Evolutionary conservation across 2,329 filamentous ascomycete genomes (phyloP), one percentile per base, ranked within the genome.

Genomic region (Fonsecaea monophora): DNA sequence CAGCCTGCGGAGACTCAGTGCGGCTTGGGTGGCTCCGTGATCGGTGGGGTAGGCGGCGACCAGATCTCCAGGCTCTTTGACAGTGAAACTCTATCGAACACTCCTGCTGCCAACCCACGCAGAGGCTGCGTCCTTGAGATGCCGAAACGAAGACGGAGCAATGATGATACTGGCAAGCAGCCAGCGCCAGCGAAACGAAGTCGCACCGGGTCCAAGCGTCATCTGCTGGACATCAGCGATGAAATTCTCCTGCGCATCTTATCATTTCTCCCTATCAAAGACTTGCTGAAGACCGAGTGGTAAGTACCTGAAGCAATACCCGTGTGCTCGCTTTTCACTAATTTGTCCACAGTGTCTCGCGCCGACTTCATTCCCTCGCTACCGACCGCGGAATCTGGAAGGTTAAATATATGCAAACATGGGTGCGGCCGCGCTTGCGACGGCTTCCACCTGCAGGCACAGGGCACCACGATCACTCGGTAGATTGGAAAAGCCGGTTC

Each of bases 311-410:
- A 25, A 25, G 21, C n/a, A 30, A 21, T 21, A 48, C 18, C 10
- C 35, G 58, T 42, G 40, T 7, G 37, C 13, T 25, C 18, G 42
- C 42, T 9, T 35, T 61, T 56, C 9, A 12, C 45, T 60, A 25
- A 67, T 50, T 25, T 66, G 86, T 40, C 81, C 84, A 5, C 81
- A 84, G 88, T 62, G 84, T 94, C n/a, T 97, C 92, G 1, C 87
- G 81, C 62, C 92, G 91, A 66, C 90, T 96, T 75, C 84, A 88
- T 72, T 83, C 83, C 45, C 84, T 98, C 18, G 86, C 92, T 7
- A 84, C 86, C 62, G 95, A 98, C 77, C 90, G 90, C 0, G 92
- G 97, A 76, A 82, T 98, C 64, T 99, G 95, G 95, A 95, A 94
- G 77, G 85, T 86, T 13, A 87, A 92, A 58, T 99, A 97, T 79